A percentile compares a stretch with the other conserved stretches of the same genome.
Conservation (phyloP, 805 yeast genomes). For the Candida broadrunensis region DNA sequence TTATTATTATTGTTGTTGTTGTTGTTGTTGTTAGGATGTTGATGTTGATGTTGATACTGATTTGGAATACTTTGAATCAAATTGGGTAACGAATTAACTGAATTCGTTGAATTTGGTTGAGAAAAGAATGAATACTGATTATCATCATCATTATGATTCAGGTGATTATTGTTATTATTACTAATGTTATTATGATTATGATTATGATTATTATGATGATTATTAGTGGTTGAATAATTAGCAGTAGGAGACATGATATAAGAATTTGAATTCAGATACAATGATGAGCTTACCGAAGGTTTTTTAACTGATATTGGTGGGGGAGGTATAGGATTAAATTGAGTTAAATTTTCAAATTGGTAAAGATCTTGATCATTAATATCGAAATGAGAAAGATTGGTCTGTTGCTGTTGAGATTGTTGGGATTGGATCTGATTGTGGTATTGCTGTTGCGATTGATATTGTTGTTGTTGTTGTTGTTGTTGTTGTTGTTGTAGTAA, state of each 20-base stretch:
- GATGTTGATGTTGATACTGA: too few species aligned
- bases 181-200: not conserved
- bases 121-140: constrained; percentile 1
- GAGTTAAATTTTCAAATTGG: constrained; percentile 9
- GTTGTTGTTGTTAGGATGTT: not conserved
- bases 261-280: not conserved
- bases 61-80: too few species aligned
- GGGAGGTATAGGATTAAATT: constrained; percentile 18
- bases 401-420: not conserved
- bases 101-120: not conserved
- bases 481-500: not conserved
- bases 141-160: not conserved
- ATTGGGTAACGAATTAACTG: not conserved
- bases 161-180: not conserved
- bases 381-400: not conserved
- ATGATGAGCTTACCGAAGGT: not conserved
- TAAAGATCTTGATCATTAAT: constrained; percentile 8
- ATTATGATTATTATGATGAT: not conserved
- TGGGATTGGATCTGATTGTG: not conserved
- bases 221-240: too few species aligned
- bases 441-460: not conserved
- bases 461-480: not conserved
- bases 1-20: constrained; percentile 1
- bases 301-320: constrained; percentile 13
- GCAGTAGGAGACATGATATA: not conserved